Base-by-base conservation (phyloP, 495 filamentous ascomycete species). In the Tetracladium setigerum region DNA sequence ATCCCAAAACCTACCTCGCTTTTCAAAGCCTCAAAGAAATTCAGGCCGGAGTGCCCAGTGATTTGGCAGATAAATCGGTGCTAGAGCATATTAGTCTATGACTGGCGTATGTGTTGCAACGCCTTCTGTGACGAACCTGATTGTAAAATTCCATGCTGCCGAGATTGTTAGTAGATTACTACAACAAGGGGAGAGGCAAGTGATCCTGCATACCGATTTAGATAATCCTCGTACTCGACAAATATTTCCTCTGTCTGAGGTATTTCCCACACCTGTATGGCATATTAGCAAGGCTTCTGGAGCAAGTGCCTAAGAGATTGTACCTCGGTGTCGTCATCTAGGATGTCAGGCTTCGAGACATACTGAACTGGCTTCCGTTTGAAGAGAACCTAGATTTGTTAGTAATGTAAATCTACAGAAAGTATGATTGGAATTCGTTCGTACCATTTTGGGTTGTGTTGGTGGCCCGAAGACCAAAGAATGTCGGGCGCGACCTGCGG, bases 291-390 rank as follows among this genome's bases (percentile, higher is more conserved):
- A 51, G 36, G 38, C 32, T 52, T 18, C 44, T 46, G 41, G 38
- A 41, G 37, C 37, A 32, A 47, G 32, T 53, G 30, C 12, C 16
- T 6, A 14, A 36, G 30, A 19, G 24, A 33, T 54, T 73, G 53
- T 73, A 87, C 87, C 76, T 95, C 88, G 41, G 78, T 74, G 53
- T 82, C 79, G 42, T 92, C 84, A 77, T 90, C 81, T 44, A 87
- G 74, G 52, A 91, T 80, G 44, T 78, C 68, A 0, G 87, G 86
- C 46, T 71, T 71, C 43, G 82, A 72, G 45, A 91, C 67, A 62
- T 86, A 84, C 70, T 89, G 84, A 56, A 98, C 89, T 45, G 89
- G 89, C 67, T 97, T 98, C 55, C 91, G 82, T 69, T 96, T 96
- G 68, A 87, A 95, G 46, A 94, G 77, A 48, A 97, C 92, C 92